A percentile compares a stretch with the other conserved stretches of the same genome.
Conservation (phyloP, 768 basidiomycete genomes). For the Cyathus striatus region DNA sequence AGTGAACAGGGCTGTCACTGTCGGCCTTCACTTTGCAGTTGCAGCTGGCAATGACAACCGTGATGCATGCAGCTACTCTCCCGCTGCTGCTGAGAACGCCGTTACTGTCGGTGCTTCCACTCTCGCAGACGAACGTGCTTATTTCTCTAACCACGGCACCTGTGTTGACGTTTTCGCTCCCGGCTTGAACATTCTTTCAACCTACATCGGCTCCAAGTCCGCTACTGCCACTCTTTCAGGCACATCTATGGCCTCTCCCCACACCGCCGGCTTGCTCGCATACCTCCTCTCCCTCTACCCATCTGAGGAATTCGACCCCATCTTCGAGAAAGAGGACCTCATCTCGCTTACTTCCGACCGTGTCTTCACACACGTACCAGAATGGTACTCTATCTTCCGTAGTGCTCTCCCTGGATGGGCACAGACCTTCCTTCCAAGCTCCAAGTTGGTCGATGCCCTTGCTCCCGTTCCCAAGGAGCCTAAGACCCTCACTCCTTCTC, state of each 20-base stretch:
- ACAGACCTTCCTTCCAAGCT: constrained; percentile 50
- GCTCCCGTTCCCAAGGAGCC: constrained; percentile 38
- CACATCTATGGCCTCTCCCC: constrained; percentile 94
- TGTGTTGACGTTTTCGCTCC: constrained; percentile 95
- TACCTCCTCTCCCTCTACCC: constrained; percentile 91
- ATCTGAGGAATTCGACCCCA: constrained; percentile 54
- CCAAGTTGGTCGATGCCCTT: constrained; percentile 35
- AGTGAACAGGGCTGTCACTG: constrained; percentile 79
- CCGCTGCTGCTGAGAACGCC: constrained; percentile 83
- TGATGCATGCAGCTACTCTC: constrained; percentile 91
- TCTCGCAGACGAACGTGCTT: constrained; percentile 74
- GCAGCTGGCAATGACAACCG: constrained; percentile 88
- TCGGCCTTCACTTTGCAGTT: constrained; percentile 93
- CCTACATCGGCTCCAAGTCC: constrained; percentile 9
- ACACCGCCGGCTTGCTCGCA: constrained; percentile 84
- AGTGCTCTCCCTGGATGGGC: constrained; percentile 56
- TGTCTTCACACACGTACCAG: constrained; percentile 20
- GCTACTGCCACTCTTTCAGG: constrained; percentile 80
- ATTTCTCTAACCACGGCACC: constrained; percentile 87
- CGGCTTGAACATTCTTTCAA: constrained; percentile 26
- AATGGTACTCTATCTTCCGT: constrained; percentile 51
- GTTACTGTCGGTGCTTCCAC: constrained; percentile 94
- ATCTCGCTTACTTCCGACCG: constrained; percentile 26
- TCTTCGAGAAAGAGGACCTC: constrained; percentile 29
- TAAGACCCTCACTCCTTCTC: constrained; percentile 51